Conservation (phyloP, 2,329 filamentous ascomycete genomes). For the Furcasterigmium furcatum region DNA sequence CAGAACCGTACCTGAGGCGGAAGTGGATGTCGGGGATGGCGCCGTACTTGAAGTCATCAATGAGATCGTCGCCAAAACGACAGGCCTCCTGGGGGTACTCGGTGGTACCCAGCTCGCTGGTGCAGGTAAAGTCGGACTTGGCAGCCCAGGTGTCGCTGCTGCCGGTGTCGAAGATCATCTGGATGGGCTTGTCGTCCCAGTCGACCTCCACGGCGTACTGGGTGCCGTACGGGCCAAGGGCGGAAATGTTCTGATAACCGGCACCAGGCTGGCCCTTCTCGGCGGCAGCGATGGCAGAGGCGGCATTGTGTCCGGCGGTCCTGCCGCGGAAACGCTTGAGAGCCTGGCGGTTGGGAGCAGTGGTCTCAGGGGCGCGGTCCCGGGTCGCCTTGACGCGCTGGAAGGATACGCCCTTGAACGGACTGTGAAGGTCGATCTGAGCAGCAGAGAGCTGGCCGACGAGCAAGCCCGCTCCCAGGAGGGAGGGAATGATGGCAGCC, state of each 20-base stretch:
- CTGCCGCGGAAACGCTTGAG: conserved; percentile 25
- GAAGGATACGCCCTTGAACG: conserved; percentile 34
- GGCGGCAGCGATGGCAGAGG: conserved; percentile 21
- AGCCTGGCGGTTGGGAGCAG: conserved; percentile 25
- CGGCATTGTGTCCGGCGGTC: conserved; percentile 18
- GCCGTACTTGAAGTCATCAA: conserved; percentile 36
- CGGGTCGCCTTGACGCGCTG: conserved; percentile 25
- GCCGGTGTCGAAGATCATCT: conserved; percentile 46
- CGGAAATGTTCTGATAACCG: conserved; percentile 32
- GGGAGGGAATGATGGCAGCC: conserved; percentile 1
- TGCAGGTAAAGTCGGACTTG: conserved; percentile 36
- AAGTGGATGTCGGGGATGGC: conserved; percentile 40
- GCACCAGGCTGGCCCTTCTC: conserved; percentile 7
- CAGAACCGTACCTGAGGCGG: conserved; percentile 42
- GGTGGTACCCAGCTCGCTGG: conserved; percentile 25
- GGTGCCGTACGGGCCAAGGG: conserved; percentile 33
- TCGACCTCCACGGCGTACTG: conserved; percentile 37
- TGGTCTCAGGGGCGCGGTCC: conserved; percentile 20
- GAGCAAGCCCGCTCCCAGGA: conserved; percentile 5
- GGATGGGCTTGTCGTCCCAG: conserved; percentile 33
- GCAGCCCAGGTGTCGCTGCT: conserved; percentile 50
- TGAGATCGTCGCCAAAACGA: conserved; percentile 34
- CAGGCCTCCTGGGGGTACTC: conserved; percentile 27
- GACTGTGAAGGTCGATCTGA: conserved; percentile 24
- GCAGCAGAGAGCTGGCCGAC: conserved; percentile 2